phyloP scores from a whole-genome alignment of 768 basidiomycete genomes.

The Boletus barrowsii region DNA sequence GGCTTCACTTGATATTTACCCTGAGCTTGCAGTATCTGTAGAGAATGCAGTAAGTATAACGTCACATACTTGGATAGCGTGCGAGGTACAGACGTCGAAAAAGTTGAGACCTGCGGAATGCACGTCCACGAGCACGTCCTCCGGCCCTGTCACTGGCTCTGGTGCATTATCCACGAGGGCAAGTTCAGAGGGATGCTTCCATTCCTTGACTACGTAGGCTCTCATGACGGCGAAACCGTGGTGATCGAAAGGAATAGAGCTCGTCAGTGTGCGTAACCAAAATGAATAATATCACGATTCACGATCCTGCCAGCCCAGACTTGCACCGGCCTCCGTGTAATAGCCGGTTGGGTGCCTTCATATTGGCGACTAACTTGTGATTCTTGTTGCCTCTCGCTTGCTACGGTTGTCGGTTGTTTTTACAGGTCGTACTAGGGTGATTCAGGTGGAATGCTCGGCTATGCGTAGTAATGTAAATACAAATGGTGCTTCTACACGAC shows the following conservation, averaged over 20 bases:
- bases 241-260: not conserved
- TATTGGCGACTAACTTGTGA: too few relatives aligned
- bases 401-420: too few relatives aligned
- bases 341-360: too few relatives aligned
- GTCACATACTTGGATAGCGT: not conserved
- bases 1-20: slow-evolving; percentile 89
- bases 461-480: slow-evolving; percentile 27
- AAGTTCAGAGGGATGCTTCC: slow-evolving; percentile 67
- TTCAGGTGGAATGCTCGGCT: too few relatives aligned
- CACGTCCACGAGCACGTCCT: slow-evolving; percentile 71
- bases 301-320: too few relatives aligned
- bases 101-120: slow-evolving; percentile 76
- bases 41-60: not conserved
- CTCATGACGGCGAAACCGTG: slow-evolving; percentile 54
- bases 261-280: too few relatives aligned
- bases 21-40: slow-evolving; percentile 78
- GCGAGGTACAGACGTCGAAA: slow-evolving; percentile 51
- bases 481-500: slow-evolving; percentile 31
- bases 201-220: slow-evolving; percentile 70
- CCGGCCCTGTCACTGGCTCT: slow-evolving; percentile 48
- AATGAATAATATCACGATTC: too few relatives aligned
- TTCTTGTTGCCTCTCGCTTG: too few relatives aligned
- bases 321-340: too few relatives aligned
- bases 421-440: not conserved
- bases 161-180: slow-evolving; percentile 49